These are phyloP conservation scores for Malassezia sp. DNA, from an alignment of 1,284 basidiomycete genomes.

Conservation along the genomic window DNA sequence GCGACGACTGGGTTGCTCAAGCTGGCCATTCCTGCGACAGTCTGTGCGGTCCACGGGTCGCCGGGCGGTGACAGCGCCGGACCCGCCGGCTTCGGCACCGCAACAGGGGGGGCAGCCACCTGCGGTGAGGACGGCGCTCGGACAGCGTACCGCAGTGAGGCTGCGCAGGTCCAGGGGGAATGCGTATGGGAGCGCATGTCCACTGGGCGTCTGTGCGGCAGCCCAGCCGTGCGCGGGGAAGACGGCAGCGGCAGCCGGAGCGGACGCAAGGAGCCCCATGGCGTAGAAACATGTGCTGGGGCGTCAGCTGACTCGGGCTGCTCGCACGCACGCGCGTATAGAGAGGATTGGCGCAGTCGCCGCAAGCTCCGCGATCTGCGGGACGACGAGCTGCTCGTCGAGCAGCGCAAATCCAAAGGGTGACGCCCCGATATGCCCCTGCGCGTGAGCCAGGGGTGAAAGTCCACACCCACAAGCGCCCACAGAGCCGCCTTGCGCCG, in stretches of 20 bases:
- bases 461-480: conserved; percentile 64
- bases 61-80: conserved; percentile 75
- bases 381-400: conserved; percentile 85
- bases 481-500: conserved; percentile 80
- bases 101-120: too few species aligned
- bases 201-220: too few species aligned
- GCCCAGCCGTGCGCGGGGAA: conserved; percentile 79
- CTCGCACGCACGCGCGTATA: conserved; percentile 77
- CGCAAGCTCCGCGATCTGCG: conserved; percentile 77
- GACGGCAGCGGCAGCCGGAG: conserved; percentile 64
- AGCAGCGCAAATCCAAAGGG: conserved; percentile 82
- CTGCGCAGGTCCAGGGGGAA: too few species aligned
- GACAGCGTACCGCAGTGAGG: too few species aligned
- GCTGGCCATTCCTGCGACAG: conserved; percentile 80
- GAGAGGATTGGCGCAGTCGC: conserved; percentile 78
- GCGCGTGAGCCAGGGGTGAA: too few species aligned
- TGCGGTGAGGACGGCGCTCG: too few species aligned
- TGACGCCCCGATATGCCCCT: conserved; percentile 79
- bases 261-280: conserved; percentile 68
- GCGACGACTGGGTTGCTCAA: conserved; percentile 91
- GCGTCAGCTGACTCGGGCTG: too few species aligned
- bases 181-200: too few species aligned
- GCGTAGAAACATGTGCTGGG: conserved; percentile 98
- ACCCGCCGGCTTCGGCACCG: too few species aligned
- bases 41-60: conserved; percentile 67